Evolutionary conservation across 257 asterid species (phyloP).

Genomic region (Nicotiana paniculata): DNA sequence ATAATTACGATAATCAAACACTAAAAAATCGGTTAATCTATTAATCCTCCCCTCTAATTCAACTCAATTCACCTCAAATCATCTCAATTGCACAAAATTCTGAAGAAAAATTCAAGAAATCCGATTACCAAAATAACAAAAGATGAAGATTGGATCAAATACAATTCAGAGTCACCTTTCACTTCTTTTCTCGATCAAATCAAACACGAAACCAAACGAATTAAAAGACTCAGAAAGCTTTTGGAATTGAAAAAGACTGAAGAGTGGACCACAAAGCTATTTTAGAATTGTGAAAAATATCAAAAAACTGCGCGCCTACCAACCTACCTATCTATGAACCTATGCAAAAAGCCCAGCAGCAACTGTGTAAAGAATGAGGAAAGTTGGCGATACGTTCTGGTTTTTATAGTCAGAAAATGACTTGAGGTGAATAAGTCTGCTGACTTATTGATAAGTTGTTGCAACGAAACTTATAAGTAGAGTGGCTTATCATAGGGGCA

Average conservation of each 20-base stretch:
- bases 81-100: constrained; percentile 12
- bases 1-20: background rate
- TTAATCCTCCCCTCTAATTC: background rate
- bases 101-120: background rate
- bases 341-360: background rate
- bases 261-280: background rate
- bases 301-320: background rate
- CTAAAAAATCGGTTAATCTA: background rate
- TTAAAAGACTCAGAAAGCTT: background rate
- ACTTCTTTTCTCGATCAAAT: background rate
- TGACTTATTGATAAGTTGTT: background rate
- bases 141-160: background rate
- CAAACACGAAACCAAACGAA: background rate
- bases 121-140: background rate
- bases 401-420: background rate
- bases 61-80: background rate
- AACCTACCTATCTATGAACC: background rate
- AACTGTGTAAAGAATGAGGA: background rate
- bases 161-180: background rate
- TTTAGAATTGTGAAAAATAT: background rate
- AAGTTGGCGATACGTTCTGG: background rate
- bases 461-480: background rate
- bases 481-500: background rate
- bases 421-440: background rate
- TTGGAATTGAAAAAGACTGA: background rate